A percentile compares a stretch with the other conserved stretches of the same genome.
These are phyloP conservation scores for Penicillium ucsense DNA, from an alignment of 495 filamentous ascomycete species.

Conservation along the genomic window DNA sequence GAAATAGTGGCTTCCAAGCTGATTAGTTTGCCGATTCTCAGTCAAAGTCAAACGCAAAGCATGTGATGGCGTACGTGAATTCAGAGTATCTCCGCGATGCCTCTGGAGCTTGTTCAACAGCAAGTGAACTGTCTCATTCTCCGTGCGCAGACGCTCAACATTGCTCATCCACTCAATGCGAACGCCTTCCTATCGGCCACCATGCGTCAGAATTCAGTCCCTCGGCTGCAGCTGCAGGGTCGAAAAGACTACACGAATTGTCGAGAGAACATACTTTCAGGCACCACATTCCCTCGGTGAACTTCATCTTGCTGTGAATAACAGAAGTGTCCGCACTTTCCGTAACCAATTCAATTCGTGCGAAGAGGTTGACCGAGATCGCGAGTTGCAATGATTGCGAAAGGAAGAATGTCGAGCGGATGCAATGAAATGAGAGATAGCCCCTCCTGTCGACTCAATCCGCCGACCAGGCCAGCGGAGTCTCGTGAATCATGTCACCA, in stretches of 20 bases:
- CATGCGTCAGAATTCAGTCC: too few relatives aligned
- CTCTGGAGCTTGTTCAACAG: conserved; percentile 34
- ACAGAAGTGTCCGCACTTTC: background rate
- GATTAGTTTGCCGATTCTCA: background rate
- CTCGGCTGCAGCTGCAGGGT: too few relatives aligned
- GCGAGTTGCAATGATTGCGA: background rate
- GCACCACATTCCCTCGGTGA: conserved; percentile 37
- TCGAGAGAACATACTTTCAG: conserved; percentile 17
- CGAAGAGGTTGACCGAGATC: too few relatives aligned
- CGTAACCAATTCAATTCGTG: too few relatives aligned
- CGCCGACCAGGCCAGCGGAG: too few relatives aligned
- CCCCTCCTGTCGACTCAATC: too few relatives aligned
- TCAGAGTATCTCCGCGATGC: conserved; percentile 48
- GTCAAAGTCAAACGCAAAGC: too few relatives aligned
- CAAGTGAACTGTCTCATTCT: conserved; percentile 28
- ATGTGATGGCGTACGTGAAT: conserved; percentile 35
- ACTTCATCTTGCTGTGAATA: conserved; percentile 27
- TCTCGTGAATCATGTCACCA: background rate
- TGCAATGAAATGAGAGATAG: background rate
- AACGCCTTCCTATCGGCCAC: conserved; percentile 20
- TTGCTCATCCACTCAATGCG: conserved; percentile 41
- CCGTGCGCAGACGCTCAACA: conserved; percentile 28
- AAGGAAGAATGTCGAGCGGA: conserved; percentile 1
- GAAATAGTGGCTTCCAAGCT: conserved; percentile 16
- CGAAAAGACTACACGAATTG: too few relatives aligned